These are phyloP conservation scores for Scenedesmus sp. DNA, from an alignment of 163 green algal genomes.

Conservation along the genomic window DNA sequence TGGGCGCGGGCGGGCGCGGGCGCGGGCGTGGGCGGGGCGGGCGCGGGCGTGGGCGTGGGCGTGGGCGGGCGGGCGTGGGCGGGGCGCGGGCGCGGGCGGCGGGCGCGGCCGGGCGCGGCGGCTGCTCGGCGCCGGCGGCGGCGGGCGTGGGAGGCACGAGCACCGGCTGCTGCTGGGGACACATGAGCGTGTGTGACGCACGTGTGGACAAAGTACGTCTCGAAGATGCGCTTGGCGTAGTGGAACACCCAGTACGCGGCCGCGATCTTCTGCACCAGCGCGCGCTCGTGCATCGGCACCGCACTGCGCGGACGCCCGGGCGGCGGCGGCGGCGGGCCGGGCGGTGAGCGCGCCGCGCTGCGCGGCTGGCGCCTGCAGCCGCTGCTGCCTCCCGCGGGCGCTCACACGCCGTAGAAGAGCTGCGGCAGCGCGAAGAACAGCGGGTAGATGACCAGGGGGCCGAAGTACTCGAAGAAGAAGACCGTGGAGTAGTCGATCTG, in stretches of 20 bases:
- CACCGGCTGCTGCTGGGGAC: too few relatives aligned
- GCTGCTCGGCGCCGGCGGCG: too few relatives aligned
- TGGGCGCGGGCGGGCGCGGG: neutral
- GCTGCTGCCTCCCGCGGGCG: conserved; percentile 45
- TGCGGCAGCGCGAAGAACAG: conserved; percentile 92
- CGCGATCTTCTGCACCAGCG: conserved; percentile 83
- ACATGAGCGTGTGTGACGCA: too few relatives aligned
- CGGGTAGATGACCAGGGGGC: conserved; percentile 92
- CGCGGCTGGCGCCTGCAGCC: neutral
- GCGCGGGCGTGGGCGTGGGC: too few relatives aligned
- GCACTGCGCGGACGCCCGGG: neutral
- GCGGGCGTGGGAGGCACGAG: neutral
- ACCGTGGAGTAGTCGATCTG: conserved; percentile 96
- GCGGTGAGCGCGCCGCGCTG: neutral
- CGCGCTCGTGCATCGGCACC: neutral
- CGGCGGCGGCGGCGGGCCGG: neutral
- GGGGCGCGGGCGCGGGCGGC: too few relatives aligned
- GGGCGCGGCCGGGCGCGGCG: too few relatives aligned
- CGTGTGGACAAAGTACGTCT: conserved; percentile 96
- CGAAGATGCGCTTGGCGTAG: conserved; percentile 96
- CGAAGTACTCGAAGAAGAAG: conserved; percentile 99
- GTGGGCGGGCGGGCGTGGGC: too few relatives aligned
- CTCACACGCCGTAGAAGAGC: conserved; percentile 71
- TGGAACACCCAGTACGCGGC: conserved; percentile 93
- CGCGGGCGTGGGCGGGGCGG: too few relatives aligned